Conservation (phyloP, 2,329 filamentous ascomycete genomes). For the Diaporthe helianthi region DNA sequence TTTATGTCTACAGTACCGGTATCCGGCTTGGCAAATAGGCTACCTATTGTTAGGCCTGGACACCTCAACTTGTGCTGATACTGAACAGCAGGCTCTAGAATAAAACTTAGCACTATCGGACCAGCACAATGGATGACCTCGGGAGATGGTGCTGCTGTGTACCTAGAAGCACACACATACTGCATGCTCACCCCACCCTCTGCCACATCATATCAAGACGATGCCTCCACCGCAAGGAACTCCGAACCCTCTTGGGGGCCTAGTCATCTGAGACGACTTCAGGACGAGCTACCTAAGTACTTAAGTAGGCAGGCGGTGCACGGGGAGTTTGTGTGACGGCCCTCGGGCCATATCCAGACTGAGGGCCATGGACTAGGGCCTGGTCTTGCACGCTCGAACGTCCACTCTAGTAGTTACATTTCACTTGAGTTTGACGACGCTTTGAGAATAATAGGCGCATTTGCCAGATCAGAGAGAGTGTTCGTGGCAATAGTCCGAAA, state of each 20-base stretch:
- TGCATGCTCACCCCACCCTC: neutral
- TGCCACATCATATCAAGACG: neutral
- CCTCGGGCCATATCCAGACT: neutral
- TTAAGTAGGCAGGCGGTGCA: constrained; percentile 2
- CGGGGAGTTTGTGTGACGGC: no score
- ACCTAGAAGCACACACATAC: neutral
- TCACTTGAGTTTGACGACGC: neutral
- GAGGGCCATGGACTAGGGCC: neutral
- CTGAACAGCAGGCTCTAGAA: neutral
- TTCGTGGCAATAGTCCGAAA: neutral
- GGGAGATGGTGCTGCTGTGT: neutral
- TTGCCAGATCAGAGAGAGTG: neutral
- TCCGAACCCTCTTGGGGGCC: constrained; percentile 17
- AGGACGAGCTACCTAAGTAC: no score
- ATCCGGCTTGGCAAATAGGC: no score
- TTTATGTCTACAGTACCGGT: no score
- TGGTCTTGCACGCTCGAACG: no score
- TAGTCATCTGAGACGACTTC: no score
- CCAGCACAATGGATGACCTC: no score
- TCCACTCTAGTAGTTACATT: no score
- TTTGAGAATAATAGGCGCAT: neutral
- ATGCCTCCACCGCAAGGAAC: constrained; percentile 27
- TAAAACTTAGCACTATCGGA: neutral
- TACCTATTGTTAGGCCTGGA: neutral
- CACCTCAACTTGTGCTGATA: neutral